Base-by-base conservation (phyloP, 768 basidiomycete genomes). In the Boletus huronensis region DNA sequence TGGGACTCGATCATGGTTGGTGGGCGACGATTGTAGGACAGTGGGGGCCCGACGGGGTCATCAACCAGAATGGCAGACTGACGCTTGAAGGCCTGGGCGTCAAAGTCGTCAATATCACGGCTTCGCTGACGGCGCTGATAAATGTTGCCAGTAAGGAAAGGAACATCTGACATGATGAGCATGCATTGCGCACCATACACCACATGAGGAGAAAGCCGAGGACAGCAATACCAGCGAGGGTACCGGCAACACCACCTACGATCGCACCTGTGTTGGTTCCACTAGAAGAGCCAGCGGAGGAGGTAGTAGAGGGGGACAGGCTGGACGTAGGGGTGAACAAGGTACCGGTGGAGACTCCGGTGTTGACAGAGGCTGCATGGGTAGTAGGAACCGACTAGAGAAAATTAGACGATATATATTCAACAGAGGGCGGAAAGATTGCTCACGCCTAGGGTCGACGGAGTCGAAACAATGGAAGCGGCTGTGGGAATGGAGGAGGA, bases 1-100 rank as follows among this genome's bases (percentile, higher is more conserved):
- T 77, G 79, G 43, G 74, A 74, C 61, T 87, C 79, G 48, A 82
- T 76, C 85, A 86, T 86, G 28, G 78, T 75, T n/a, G 85, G 85
- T 17, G 84, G 82, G 21, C 81, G 78, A 17, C 81, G 81, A 54
- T 80, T 81, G 62, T 70, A 77, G 0, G 78, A 75, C 28, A 69
- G 62, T 3, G 56, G n/a, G 4, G 59, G 70, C 21, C 71, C 70
- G 26, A 71, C 73, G n/a, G 79, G 76, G 58, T 86, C 85, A 44
- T 82, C 74, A 23, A 83, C 71, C 23, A 87, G 67, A 16, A 83
- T 64, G n/a, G 79, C 81, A 14, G 87, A 88, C 58, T 79, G 77
- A 49, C 84, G 82, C 48, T 81, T 79, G 77, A 87, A 87, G 10
- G 78, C 78, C 41, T 72, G 67, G 1, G 83, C 70, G 57, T 82